A percentile compares a stretch with the other conserved stretches of the same genome.
These are phyloP conservation scores for Trametes punicea DNA, from an alignment of 768 basidiomycete species.

Conservation along the genomic window DNA sequence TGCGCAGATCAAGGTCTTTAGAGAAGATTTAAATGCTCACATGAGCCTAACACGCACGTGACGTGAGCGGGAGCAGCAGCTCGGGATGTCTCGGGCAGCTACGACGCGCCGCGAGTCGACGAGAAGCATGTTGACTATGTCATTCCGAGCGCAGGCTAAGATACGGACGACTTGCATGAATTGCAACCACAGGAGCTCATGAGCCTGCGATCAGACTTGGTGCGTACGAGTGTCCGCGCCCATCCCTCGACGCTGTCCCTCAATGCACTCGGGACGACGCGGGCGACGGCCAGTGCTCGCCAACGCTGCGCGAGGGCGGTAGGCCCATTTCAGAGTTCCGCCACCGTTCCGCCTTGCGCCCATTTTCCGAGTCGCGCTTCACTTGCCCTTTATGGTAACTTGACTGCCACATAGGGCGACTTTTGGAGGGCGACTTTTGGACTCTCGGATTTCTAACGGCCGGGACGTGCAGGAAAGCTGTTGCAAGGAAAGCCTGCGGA, in stretches of 20 bases:
- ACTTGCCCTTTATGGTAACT: not conserved
- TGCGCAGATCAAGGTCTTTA: too few species aligned
- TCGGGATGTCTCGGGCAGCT: not conserved
- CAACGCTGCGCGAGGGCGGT: not conserved
- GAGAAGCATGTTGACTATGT: not conserved
- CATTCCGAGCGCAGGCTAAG: too few species aligned
- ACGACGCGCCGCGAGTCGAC: not conserved
- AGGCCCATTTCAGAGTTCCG: slow-evolving; percentile 1
- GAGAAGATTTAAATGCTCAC: not conserved
- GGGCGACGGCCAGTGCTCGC: not conserved
- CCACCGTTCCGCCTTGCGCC: slow-evolving; percentile 5
- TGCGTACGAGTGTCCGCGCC: not conserved
- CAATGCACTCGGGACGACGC: slow-evolving; percentile 1
- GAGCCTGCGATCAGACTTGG: too few species aligned
- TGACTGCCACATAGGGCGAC: not conserved
- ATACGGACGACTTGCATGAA: not conserved
- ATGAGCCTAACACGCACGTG: not conserved
- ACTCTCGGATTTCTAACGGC: slow-evolving; percentile 9
- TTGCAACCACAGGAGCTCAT: not conserved
- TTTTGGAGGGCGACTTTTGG: too few species aligned
- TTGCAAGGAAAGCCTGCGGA: not conserved
- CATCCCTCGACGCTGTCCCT: not conserved
- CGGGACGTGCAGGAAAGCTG: not conserved
- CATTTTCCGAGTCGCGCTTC: slow-evolving; percentile 3
- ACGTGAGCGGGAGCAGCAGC: not conserved